Evolutionary conservation across 2,329 filamentous ascomycete genomes (phyloP), one percentile per base, ranked within the genome.

Genomic region (Eutypella sp.): DNA sequence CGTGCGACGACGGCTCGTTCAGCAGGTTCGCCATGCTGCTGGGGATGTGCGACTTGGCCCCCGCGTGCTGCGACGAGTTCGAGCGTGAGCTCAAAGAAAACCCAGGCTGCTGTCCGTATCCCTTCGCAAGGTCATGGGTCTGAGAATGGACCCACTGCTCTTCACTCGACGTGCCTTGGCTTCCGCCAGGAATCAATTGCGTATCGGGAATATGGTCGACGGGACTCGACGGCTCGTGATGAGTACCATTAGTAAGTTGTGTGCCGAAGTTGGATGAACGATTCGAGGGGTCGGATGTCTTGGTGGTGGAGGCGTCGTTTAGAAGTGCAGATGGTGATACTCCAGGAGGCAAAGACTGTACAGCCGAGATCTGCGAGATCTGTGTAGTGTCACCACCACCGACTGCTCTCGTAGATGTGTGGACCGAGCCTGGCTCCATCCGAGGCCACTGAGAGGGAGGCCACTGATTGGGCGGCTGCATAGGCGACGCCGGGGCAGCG

Each of bases 241-340:
- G 76, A 23, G 69, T 67, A 18, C 86, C 85, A 50, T 90, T 89
- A 3, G 84, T 87, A 47, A 78, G 76, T 61, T 91, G 86, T 0
- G 85, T 88, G 61, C 85, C 84, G 63, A 78, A 77, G 52, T 79
- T 82, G 1, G 80, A 83, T 11, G 82, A 84, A 43, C 70, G 62
- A 49, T 74, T 71, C 15, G 85, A 89, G 5, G 81, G 79, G 50
- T 87, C 82, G 1, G 87, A 89, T 2, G 87, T 91, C 67, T 95
- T 93, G n/a, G 91, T 96, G 1, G 91, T 95, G 2, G 90, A 95
- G 2, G 90, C 92, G 58, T 95, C 90, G 57, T 97, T 96, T 44
- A 84, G 70, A 47, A 78, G 65, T 11, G 76, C 77, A 22, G 76
- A 79, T 13, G 79, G 79, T 4, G 78, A 79, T 44, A 81, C 69